Evolutionary conservation across 164 flowering plant genomes (phyloP).

Genomic region (Vitis cinerea): DNA sequence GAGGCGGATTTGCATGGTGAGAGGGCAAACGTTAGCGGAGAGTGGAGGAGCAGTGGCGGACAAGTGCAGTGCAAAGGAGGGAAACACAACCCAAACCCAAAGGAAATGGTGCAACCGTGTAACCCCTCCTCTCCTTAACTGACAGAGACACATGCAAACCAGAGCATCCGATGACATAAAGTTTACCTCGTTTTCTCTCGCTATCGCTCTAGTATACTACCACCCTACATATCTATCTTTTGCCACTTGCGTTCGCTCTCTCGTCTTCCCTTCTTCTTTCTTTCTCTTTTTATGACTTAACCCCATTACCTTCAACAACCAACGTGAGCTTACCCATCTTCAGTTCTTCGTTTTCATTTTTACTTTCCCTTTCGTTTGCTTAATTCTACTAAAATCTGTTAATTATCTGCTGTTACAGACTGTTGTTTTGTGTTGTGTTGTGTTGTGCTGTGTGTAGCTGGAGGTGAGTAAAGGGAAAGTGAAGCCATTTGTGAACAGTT

Average conservation of each 20-base stretch:
- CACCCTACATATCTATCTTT: constrained; percentile 9
- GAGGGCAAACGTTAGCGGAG: no score
- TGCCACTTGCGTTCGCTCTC: constrained; percentile 7
- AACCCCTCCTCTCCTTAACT: not conserved
- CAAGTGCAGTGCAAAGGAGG: no score
- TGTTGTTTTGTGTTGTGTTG: not conserved
- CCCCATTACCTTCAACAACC: not conserved
- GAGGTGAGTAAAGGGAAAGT: constrained; percentile 32
- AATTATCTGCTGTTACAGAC: not conserved
- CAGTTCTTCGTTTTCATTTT: not conserved
- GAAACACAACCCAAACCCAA: no score
- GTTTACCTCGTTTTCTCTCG: not conserved
- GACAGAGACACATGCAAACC: constrained; percentile 16
- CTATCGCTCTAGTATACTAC: not conserved
- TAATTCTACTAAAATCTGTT: not conserved
- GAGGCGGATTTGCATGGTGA: no score
- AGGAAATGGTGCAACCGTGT: no score
- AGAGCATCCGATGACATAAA: constrained; percentile 30
- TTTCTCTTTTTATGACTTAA: no score
- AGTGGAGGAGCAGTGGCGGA: no score
- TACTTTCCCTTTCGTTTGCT: not conserved
- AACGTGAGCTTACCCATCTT: constrained; percentile 23
- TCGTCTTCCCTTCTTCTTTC: constrained; percentile 3
- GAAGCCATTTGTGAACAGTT: constrained; percentile 23
- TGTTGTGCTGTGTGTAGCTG: constrained; percentile 19